A percentile compares a stretch with the other conserved stretches of the same genome.
These are phyloP conservation scores for Cunninghamia lanceolata DNA, from an alignment of 75 land plant genomes.

Conservation along the genomic window DNA sequence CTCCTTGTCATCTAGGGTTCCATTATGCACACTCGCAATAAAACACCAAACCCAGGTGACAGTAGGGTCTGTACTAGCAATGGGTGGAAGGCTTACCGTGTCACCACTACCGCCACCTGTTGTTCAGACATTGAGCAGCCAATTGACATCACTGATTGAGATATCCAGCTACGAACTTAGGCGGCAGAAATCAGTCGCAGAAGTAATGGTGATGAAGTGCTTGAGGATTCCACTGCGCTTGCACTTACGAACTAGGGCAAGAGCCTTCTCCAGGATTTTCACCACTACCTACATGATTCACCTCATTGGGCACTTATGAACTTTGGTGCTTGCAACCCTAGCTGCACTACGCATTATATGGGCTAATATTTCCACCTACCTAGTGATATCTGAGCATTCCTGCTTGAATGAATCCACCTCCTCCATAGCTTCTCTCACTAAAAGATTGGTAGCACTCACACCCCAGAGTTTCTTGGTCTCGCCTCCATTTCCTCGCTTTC, in stretches of 20 bases:
- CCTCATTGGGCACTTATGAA: constrained; percentile 67
- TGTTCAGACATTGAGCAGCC: constrained; percentile 57
- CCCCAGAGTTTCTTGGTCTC: no score
- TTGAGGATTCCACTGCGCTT: constrained; percentile 45
- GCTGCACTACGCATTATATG: constrained; percentile 40
- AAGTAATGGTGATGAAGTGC: constrained; percentile 53
- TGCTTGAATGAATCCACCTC: constrained; percentile 60
- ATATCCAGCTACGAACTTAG: constrained; percentile 36
- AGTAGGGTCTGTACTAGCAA: constrained; percentile 75
- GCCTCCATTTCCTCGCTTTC: no score
- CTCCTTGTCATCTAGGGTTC: constrained; percentile 37
- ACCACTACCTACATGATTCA: constrained; percentile 52
- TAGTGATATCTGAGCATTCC: constrained; percentile 59
- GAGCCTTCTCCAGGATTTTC: constrained; percentile 48
- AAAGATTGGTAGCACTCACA: no score
- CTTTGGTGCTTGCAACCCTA: constrained; percentile 18
- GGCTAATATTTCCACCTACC: constrained; percentile 38
- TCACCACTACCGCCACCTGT: constrained; percentile 19
- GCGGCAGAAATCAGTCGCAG: constrained; percentile 58
- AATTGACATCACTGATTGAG: constrained; percentile 56
- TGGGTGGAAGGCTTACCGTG: constrained; percentile 59
- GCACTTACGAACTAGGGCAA: constrained; percentile 55
- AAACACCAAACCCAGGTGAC: constrained; percentile 69
- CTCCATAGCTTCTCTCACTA: constrained; percentile 30
- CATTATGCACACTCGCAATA: constrained; percentile 26